Conservation (phyloP, 345 rosid species). For the Brassica cretica region DNA sequence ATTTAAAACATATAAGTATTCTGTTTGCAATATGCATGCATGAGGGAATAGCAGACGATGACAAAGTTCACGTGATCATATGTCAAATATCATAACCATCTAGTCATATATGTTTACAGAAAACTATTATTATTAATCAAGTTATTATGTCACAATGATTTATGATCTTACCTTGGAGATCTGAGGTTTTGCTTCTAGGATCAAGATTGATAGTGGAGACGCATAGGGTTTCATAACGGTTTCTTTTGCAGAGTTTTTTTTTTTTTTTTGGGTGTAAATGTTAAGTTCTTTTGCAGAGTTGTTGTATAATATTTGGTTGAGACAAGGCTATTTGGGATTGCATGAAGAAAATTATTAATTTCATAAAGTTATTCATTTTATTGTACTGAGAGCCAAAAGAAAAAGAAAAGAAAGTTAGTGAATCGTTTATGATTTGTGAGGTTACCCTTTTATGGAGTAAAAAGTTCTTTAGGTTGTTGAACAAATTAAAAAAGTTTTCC, state of each 20-base stretch:
- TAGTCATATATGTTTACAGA: neutral
- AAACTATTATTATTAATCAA: neutral
- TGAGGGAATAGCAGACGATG: neutral
- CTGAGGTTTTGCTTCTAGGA: conserved; percentile 24
- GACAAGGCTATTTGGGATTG: conserved; percentile 20
- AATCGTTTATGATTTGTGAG: neutral
- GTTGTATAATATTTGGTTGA: conserved; percentile 5
- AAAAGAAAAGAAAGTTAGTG: neutral
- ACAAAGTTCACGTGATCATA: neutral
- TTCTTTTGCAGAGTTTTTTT: conserved; percentile 28
- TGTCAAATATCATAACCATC: neutral
- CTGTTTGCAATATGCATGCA: neutral
- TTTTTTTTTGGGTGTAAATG: too few relatives aligned
- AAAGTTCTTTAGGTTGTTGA: neutral
- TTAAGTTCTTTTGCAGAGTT: conserved; percentile 28
- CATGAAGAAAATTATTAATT: conserved; percentile 13
- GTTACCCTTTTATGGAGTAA: neutral
- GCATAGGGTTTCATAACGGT: conserved; percentile 27
- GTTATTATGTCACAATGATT: neutral
- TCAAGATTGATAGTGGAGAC: conserved; percentile 25
- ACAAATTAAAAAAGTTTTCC: neutral
- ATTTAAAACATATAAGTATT: neutral
- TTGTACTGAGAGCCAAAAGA: neutral
- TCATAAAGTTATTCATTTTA: conserved; percentile 20
- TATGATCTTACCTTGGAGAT: conserved; percentile 20